These are phyloP conservation scores for Hortiboletus flavorubellus DNA, from an alignment of 768 basidiomycete species.

Conservation along the genomic window DNA sequence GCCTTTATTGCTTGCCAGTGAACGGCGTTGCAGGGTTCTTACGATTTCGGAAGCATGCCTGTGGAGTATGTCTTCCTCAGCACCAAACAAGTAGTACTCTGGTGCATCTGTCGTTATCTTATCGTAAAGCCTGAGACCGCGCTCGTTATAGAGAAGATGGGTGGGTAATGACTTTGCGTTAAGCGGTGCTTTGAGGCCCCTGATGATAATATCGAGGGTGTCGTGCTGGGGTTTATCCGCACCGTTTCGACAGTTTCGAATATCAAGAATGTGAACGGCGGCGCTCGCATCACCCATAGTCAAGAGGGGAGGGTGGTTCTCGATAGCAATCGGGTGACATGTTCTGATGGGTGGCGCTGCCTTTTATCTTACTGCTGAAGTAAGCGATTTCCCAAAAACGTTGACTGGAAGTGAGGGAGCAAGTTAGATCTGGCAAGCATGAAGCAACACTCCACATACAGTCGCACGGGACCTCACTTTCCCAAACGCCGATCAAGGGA, in stretches of 20 bases:
- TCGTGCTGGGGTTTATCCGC: slow-evolving; percentile 20
- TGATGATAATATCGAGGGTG: slow-evolving; percentile 45
- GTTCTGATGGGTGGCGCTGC: background rate
- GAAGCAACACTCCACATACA: background rate
- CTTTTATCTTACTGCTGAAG: slow-evolving; percentile 13
- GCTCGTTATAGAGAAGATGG: slow-evolving; percentile 81
- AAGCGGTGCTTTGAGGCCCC: slow-evolving; percentile 51
- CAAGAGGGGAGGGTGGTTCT: background rate
- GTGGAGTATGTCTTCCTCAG: slow-evolving; percentile 85
- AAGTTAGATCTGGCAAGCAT: background rate
- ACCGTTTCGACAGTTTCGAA: slow-evolving; percentile 14
- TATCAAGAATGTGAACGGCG: slow-evolving; percentile 20
- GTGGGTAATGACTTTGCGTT: slow-evolving; percentile 73
- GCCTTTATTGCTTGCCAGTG: slow-evolving; percentile 12
- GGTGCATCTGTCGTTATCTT: slow-evolving; percentile 71
- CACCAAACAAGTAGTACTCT: slow-evolving; percentile 88
- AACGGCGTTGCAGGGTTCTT: slow-evolving; percentile 54
- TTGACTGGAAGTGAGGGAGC: background rate
- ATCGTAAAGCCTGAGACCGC: slow-evolving; percentile 84
- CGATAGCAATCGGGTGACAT: background rate
- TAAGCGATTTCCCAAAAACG: slow-evolving; percentile 9
- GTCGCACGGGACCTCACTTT: background rate
- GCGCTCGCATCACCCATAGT: slow-evolving; percentile 23
- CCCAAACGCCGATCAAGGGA: background rate
- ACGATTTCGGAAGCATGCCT: slow-evolving; percentile 72